Conservation (phyloP, 768 basidiomycete genomes). For the Grammothele lineata region DNA sequence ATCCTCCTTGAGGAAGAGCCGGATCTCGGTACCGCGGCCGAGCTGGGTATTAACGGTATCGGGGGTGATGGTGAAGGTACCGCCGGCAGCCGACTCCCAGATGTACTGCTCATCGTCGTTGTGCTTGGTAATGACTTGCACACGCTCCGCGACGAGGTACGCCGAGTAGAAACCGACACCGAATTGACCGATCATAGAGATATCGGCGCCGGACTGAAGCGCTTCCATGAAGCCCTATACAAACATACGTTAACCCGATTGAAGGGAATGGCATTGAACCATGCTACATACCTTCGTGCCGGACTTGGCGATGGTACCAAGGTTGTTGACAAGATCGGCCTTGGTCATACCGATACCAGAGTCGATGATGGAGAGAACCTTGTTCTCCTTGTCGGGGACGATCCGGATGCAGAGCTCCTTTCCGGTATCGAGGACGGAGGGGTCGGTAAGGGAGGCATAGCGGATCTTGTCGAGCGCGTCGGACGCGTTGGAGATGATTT, state of each 20-base stretch:
- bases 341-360: constrained; percentile 99
- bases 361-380: constrained; percentile 86
- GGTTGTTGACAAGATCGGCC: constrained; percentile 99
- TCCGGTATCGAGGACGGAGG: constrained; percentile 80
- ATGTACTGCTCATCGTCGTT: constrained; percentile 99
- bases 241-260: not conserved
- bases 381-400: constrained; percentile 94
- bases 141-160: constrained; percentile 97
- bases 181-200: constrained; percentile 98
- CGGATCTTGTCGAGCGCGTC: constrained; percentile 99
- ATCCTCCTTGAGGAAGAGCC: constrained; percentile 95
- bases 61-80: constrained; percentile 97
- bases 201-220: constrained; percentile 81
- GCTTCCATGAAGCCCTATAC: constrained; percentile 98
- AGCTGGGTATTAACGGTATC: constrained; percentile 88
- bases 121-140: constrained; percentile 99
- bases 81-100: constrained; percentile 99
- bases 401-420: constrained; percentile 96
- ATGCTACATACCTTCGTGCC: constrained; percentile 69
- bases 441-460: constrained; percentile 93
- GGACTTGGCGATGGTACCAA: constrained; percentile 93
- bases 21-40: constrained; percentile 91
- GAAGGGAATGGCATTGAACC: not conserved
- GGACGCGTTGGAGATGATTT: constrained; percentile 94
- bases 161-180: constrained; percentile 99